Percentiles rank a stretch among this genome's conserved stretches.
Evolutionary conservation across 345 rosid species (phyloP).

Genomic region (Eucalyptus curtisii): DNA sequence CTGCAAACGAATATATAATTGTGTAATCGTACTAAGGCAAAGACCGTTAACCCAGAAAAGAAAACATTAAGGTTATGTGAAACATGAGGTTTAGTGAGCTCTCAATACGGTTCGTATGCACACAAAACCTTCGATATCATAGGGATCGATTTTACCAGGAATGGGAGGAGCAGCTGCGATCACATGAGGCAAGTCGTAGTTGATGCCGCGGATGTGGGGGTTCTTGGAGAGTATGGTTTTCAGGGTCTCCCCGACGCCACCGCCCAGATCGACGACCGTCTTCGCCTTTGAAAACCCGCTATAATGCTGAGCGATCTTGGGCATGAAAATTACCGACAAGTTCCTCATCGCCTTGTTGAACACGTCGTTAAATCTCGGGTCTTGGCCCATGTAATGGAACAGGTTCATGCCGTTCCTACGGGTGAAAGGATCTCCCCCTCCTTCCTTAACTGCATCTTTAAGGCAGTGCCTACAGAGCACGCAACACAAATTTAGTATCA

Average conservation of each 20-base stretch:
- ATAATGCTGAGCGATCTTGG: not conserved
- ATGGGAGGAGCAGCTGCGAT: slow-evolving; percentile 4
- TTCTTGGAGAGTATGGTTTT: not conserved
- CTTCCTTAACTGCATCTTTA: not conserved
- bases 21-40: not conserved
- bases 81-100: not conserved
- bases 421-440: not conserved
- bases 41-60: not conserved
- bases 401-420: not conserved
- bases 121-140: not conserved
- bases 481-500: not conserved
- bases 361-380: not conserved
- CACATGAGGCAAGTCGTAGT: slow-evolving; percentile 22
- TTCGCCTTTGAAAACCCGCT: not conserved
- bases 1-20: not conserved
- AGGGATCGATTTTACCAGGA: slow-evolving; percentile 1
- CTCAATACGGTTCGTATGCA: not conserved
- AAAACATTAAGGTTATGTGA: not conserved
- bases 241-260: not conserved
- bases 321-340: rapidly evolving
- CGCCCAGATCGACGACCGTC: not conserved
- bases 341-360: not conserved
- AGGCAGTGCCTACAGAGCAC: not conserved
- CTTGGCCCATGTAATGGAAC: not conserved
- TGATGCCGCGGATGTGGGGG: not conserved